Percentiles rank a stretch among this genome's conserved stretches.
Evolutionary conservation across 23 red algal species (phyloP).

Genomic region (Gracilariopsis chorda): DNA sequence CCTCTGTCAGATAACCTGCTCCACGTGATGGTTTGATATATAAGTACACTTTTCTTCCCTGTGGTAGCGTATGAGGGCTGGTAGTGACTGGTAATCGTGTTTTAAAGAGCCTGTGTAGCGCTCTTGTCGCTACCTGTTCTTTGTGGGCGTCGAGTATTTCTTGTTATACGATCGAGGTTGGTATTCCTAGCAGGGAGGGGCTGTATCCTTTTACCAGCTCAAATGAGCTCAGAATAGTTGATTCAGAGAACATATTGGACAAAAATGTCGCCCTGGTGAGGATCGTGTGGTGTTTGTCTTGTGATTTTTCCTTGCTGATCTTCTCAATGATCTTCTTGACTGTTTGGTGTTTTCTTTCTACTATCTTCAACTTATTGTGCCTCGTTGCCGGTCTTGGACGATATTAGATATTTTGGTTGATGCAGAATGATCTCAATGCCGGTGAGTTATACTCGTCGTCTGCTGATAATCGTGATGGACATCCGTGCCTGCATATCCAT

Average conservation of each 20-base stretch:
- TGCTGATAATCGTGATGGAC: neutral
- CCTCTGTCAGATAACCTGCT: neutral
- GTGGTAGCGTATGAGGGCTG: no score
- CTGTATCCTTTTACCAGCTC: neutral
- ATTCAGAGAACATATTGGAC: neutral
- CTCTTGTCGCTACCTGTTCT: no score
- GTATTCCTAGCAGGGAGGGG: neutral
- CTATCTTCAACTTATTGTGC: neutral
- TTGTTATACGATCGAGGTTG: no score
- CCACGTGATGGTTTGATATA: no score
- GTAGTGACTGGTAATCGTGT: no score
- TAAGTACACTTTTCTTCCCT: no score
- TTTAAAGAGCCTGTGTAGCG: no score
- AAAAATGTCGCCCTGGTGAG: neutral
- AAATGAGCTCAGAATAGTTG: neutral
- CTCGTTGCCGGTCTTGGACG: neutral
- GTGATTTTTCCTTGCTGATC: neutral
- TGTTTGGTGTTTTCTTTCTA: constrained; percentile 6
- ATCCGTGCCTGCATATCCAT: neutral
- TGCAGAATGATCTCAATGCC: neutral
- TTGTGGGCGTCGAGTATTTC: no score
- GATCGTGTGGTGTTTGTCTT: neutral
- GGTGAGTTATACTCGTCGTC: neutral
- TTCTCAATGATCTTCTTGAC: neutral
- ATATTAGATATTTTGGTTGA: neutral